Percentiles rank a stretch among this genome's conserved stretches.
Evolutionary conservation across 225 moss, liverwort and hornwort genomes (phyloP).

Genomic region (Neckera pumila): DNA sequence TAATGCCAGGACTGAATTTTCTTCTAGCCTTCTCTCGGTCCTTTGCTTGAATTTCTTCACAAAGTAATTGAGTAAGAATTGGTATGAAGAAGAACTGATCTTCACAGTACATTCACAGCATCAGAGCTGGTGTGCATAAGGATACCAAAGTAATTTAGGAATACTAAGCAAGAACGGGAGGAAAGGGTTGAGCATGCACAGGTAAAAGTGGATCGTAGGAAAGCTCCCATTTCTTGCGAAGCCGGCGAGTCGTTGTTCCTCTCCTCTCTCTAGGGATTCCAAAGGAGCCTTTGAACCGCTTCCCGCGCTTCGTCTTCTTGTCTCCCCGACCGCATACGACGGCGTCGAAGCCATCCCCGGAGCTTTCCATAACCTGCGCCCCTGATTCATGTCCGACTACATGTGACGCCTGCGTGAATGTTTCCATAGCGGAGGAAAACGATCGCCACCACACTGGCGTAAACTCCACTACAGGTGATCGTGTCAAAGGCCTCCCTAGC

Average conservation of each 20-base stretch:
- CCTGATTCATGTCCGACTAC: background rate
- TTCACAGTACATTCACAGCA: background rate
- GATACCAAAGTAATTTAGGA: background rate
- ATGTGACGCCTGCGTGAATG: background rate
- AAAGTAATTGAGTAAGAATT: background rate
- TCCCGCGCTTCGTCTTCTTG: conserved; percentile 92
- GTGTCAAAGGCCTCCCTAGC: conserved; percentile 14
- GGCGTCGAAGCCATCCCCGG: background rate
- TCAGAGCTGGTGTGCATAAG: background rate
- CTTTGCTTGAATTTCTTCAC: background rate
- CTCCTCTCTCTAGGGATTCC: conserved; percentile 68
- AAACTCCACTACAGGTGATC: background rate
- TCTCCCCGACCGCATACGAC: conserved; percentile 78
- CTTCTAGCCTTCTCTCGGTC: too few relatives aligned
- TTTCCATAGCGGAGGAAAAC: conserved; percentile 6
- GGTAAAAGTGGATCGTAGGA: conserved; percentile 60
- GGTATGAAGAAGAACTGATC: background rate
- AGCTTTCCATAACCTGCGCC: background rate
- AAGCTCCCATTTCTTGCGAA: conserved; percentile 77
- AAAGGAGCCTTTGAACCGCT: conserved; percentile 77
- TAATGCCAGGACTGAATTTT: background rate
- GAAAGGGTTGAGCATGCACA: conserved; percentile 51
- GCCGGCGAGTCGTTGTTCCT: conserved; percentile 50
- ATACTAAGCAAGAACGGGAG: conserved; percentile 47
- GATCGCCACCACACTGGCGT: conserved; percentile 5